These are phyloP conservation scores for Knoxdaviesia proteae DNA, from an alignment of 2,329 filamentous ascomycete species.

Conservation along the genomic window DNA sequence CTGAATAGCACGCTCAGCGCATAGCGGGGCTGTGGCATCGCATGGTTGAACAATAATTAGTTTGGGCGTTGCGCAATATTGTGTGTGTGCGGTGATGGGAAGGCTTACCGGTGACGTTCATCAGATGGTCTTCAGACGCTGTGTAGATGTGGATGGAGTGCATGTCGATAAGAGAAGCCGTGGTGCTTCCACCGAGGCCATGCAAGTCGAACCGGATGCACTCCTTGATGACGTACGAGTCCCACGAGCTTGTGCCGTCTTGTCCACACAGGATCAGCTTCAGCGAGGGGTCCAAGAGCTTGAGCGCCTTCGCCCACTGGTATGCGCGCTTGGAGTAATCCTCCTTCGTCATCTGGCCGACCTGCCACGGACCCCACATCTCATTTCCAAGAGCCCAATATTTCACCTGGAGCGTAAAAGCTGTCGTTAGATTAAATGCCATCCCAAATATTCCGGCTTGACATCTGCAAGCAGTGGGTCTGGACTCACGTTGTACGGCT, in stretches of 20 bases:
- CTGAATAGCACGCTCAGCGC: slow-evolving; percentile 54
- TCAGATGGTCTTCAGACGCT: slow-evolving; percentile 26
- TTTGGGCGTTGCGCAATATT: background rate
- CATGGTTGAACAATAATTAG: background rate
- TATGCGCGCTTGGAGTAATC: slow-evolving; percentile 47
- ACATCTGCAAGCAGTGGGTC: no score
- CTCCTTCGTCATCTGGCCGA: slow-evolving; percentile 47
- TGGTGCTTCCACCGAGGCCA: slow-evolving; percentile 13
- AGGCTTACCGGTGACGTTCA: slow-evolving; percentile 22
- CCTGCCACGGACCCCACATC: slow-evolving; percentile 45
- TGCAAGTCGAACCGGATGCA: slow-evolving; percentile 27
- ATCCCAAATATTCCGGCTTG: background rate
- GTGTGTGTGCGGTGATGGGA: background rate
- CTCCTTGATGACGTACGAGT: slow-evolving; percentile 50
- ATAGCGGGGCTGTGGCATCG: slow-evolving; percentile 29
- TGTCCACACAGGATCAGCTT: slow-evolving; percentile 56
- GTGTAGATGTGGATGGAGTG: slow-evolving; percentile 69
- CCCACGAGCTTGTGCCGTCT: slow-evolving; percentile 48
- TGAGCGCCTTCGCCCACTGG: slow-evolving; percentile 53
- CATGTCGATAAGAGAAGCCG: slow-evolving; percentile 43
- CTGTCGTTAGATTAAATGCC: background rate
- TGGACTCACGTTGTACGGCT: slow-evolving; percentile 42
- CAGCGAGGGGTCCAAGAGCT: slow-evolving; percentile 49
- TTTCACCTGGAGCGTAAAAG: slow-evolving; percentile 28
- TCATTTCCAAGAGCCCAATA: slow-evolving; percentile 77